Percentiles rank a stretch among this genome's conserved stretches.
These are phyloP conservation scores for Phoma sp. DNA, from an alignment of 2,329 filamentous ascomycete genomes.

Conservation along the genomic window DNA sequence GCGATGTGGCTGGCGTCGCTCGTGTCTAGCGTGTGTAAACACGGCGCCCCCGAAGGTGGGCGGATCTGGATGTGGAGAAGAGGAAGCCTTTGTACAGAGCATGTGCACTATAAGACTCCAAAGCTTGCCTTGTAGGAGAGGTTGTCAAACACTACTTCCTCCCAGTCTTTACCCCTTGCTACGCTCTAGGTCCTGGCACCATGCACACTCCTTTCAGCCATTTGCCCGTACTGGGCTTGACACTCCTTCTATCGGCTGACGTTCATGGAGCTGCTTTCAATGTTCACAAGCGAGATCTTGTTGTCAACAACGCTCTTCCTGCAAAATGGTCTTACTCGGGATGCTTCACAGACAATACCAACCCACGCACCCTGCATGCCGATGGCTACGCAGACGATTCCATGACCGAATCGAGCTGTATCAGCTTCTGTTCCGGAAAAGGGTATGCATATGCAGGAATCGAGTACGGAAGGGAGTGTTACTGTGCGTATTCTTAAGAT, in stretches of 20 bases:
- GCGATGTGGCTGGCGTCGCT: neutral
- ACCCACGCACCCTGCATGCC: neutral
- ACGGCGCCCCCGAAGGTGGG: neutral
- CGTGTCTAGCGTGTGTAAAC: neutral
- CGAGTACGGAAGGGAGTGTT: neutral
- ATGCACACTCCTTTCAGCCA: neutral
- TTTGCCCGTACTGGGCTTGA: neutral
- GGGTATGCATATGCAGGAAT: neutral
- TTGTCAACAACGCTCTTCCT: neutral
- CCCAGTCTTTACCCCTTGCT: neutral
- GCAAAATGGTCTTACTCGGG: neutral
- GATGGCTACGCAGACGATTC: neutral
- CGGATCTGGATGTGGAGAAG: too few species aligned
- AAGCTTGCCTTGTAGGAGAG: neutral
- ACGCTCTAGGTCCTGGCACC: neutral
- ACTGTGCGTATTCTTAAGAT: neutral
- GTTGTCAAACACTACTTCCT: neutral
- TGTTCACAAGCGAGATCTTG: neutral
- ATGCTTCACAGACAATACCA: neutral
- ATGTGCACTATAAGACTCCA: neutral
- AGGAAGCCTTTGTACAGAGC: neutral
- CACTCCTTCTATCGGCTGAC: neutral
- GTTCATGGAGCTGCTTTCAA: neutral
- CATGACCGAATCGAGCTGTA: neutral
- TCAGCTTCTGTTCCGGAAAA: neutral